Evolutionary conservation across 352 stramenopile species (phyloP), one percentile per base, ranked within the genome.

Genomic region (Pythium volutum): DNA sequence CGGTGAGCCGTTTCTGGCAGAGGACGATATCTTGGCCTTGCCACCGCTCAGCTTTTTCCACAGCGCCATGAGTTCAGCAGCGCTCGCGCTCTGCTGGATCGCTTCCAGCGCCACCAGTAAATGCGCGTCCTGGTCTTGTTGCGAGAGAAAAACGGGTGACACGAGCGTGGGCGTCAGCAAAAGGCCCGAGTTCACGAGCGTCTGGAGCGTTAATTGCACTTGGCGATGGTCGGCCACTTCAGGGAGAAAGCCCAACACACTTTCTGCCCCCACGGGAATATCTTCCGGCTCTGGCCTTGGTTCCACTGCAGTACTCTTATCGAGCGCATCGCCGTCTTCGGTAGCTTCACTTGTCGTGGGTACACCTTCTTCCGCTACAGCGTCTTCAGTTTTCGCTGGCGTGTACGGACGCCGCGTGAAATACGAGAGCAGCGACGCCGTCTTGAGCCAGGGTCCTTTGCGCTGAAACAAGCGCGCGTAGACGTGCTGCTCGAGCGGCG

Each of bases 381-480:
- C 16, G 3, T 52, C 53, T n/a, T 47, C 26, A 15, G 15, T 16
- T 26, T n/a, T 62, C 38, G 3, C 5, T 0, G 15, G 23, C 31
- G 41, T 54, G 10, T 39, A 64, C 9, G 39, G 31, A 0, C 12
- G 20, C 8, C 45, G 33, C 8, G 56, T 59, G 53, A 91, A 88
- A 51, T 93, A 91, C 20, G 66, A 72, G 18, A 86, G 67, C 23
- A 94, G 65, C 25, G 81, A 86, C 20, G 70, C 70, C 1, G 73
- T 80, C 60, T 83, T 85, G 60, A 88, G 88, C 85, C 85, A 95
- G 46, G 74, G 69, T 0, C 83, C 85, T 56, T 85, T 87, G 31
- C 85, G 85, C 56, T 93, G 83, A 25, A 95, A 79, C 23, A 93
- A 59, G 11, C 81, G 85, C 39, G 84, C 81, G 50, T 91, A 93